Evolutionary conservation across 331 rosid species (phyloP), one percentile per base, ranked within the genome.

Genomic region (Rosa hybrid): DNA sequence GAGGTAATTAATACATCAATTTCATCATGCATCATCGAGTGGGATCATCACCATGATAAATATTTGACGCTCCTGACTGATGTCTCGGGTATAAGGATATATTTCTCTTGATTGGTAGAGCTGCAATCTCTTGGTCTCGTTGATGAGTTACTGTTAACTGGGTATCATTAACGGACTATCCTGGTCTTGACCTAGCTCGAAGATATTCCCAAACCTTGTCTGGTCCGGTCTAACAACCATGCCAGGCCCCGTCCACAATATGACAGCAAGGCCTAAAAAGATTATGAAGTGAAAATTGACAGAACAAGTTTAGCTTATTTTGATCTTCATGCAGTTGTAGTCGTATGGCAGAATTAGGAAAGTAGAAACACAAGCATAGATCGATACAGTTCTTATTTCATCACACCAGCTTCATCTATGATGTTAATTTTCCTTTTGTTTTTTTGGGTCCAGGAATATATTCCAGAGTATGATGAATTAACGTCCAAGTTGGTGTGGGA

Each of bases 401-500:
- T 8, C 5, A 18, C 8, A 18, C 49, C 30, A 68, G 30, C 30
- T 18, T 18, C 25, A 4, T 8, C 38, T 7, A 18, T 7, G 27
- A 39, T 20, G 4, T 8, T 41, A 68, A 41, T 20, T 18, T 68
- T 8, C 8, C 13, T 42, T 51, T 12, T 60, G 18, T 25, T 25
- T 27, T 69, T 76, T 67, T 64, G 71, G 16, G 12, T 12, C 8
- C 90, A 96, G 99, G 99, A 93, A 82, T 97, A 93, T 83, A 92
- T 88, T 30, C 99, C 91, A 6, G 95, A 92, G 83, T 84, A 84
- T 73, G 99, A 96, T 65, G 99, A 96, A 82, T 80, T 88, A 79
- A 94, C 93, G 23, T 84, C 99, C 81, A 90, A 93, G 89, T 83
- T 96, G 94, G 98, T 89, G 71, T 96, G 99, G 99, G 99, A 93